Percentiles rank a stretch among this genome's conserved stretches.
Evolutionary conservation across 331 rosid genomes (phyloP).

Genomic region (Malus hybrid): DNA sequence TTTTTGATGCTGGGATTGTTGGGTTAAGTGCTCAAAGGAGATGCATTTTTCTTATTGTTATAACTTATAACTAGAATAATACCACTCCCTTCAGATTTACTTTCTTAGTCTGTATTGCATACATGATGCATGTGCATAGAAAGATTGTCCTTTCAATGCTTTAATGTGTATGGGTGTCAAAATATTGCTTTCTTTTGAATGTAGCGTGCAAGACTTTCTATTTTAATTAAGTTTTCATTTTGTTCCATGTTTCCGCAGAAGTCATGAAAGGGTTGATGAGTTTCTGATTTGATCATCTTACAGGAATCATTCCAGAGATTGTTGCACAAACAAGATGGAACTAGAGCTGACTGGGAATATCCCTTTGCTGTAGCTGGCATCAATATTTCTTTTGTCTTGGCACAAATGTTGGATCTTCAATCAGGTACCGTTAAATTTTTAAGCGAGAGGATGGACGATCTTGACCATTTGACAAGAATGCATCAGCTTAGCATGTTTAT

Average conservation of each 20-base stretch:
- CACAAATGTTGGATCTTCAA: conserved; percentile 80
- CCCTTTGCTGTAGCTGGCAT: conserved; percentile 97
- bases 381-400: conserved; percentile 84
- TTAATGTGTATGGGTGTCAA: neutral
- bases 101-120: neutral
- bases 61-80: neutral
- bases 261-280: neutral
- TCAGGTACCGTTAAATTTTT: conserved; percentile 39
- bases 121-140: neutral
- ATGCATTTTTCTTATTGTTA: neutral
- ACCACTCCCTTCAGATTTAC: neutral
- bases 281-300: conserved; percentile 7
- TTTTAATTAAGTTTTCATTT: neutral
- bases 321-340: conserved; percentile 76
- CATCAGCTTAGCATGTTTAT: neutral
- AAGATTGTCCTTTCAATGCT: neutral
- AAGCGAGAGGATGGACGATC: neutral
- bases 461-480: too few species aligned
- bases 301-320: conserved; percentile 80
- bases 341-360: conserved; percentile 93
- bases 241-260: neutral
- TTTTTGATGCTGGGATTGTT: neutral
- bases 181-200: neutral
- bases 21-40: neutral
- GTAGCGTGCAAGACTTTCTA: neutral